Base-by-base conservation (phyloP, 1,284 basidiomycete genomes). In the Naganishia cerealis region DNA sequence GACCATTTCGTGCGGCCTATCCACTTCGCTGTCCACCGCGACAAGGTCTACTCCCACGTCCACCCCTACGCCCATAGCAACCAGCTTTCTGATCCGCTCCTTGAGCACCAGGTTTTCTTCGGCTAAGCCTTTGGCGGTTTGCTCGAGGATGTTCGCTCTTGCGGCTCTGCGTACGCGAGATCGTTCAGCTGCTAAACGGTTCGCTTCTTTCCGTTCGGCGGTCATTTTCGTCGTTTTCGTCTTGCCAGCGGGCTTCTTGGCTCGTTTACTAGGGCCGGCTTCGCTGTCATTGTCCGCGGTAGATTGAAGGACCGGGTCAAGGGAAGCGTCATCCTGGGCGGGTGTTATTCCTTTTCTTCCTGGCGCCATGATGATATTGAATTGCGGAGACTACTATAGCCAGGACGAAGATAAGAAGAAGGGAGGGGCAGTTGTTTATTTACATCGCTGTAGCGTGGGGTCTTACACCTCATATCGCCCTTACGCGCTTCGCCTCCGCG, bases 181-280 rank as follows among this genome's bases (percentile, higher is more conserved):
- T 18, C 79, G 73, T 67, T 80, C 78, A 7, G 80, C 80, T 1
- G 80, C 80, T 4, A 80, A 72, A 38, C 80, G 75, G 57, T 81
- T 81, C 12, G 80, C 79, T 71, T 81, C 80, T 46, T 75, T 71
- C 21, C 80, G 72, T 33, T 67, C 67, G 42, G 70, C 55, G 21
- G 29, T 65, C 21, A 69, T 59, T 7, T 52, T 42, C 26, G 63
- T 26, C 29, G 39, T 63, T 40, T 63, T 63, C 26, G 50, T 40
- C 26, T 63, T 63, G 38, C 43, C 50, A 21, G 46, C n/a, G 9
- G 57, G 43, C 39, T 50, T 59, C 42, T 59, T 63, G 50, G 39
- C 50, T 39, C 61, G 61, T 54, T 63, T 63, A 36, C 61, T 63
- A 33, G 59, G n/a, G 18, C 61, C 50, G 15, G 50, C 61, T n/a